These are phyloP conservation scores for Penicillium paradoxum DNA, from an alignment of 495 filamentous ascomycete genomes.

Conservation along the genomic window DNA sequence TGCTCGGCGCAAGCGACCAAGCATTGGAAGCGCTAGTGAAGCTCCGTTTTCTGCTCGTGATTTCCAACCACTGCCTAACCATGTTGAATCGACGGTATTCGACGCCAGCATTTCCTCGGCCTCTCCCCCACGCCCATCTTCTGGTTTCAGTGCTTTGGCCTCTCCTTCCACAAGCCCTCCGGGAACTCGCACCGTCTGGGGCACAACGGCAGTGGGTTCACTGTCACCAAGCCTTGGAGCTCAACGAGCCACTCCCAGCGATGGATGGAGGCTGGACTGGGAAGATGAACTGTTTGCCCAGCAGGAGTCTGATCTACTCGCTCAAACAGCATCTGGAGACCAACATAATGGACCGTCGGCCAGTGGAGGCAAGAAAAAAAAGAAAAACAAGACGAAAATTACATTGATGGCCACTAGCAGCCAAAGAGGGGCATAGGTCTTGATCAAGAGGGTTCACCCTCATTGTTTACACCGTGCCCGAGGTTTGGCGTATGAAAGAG, in stretches of 20 bases:
- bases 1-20: conserved; percentile 44
- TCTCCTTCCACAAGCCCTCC: conserved; percentile 75
- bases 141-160: conserved; percentile 57
- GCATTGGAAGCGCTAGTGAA: conserved; percentile 31
- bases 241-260: conserved; percentile 41
- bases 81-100: conserved; percentile 39
- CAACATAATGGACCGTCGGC: conserved; percentile 18
- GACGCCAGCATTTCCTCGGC: conserved; percentile 46
- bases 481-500: background rate
- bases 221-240: conserved; percentile 42
- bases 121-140: conserved; percentile 53
- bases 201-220: conserved; percentile 60
- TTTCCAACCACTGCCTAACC: conserved; percentile 60
- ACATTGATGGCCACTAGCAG: conserved; percentile 87
- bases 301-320: conserved; percentile 37
- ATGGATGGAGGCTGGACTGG: conserved; percentile 82
- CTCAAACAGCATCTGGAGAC: conserved; percentile 29
- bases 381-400: conserved; percentile 87
- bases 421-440: conserved; percentile 56
- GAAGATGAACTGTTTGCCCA: conserved; percentile 60
- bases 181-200: conserved; percentile 78
- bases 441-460: background rate
- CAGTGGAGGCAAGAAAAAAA: conserved; percentile 60
- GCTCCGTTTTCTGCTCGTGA: conserved; percentile 48
- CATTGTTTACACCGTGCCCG: background rate